Base-by-base conservation (phyloP, 2,329 filamentous ascomycete species). In the Coniella lustricola region DNA sequence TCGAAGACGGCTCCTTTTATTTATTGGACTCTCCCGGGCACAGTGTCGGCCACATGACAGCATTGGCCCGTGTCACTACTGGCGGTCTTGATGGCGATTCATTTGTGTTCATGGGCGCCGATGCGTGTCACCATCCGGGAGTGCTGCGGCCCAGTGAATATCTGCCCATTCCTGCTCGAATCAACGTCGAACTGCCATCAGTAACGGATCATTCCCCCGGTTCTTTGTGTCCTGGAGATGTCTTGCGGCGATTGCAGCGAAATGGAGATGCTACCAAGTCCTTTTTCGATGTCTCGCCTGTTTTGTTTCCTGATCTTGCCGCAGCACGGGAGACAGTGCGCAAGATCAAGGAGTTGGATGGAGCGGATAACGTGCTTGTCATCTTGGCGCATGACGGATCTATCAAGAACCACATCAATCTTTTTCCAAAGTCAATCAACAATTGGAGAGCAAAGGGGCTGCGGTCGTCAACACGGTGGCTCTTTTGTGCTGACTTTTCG, bases 131-230 rank as follows among this genome's bases (percentile, higher is more conserved):
- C 42, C 67, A 67, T 47, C 56, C 58, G 7, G 67, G 69, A 25
- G 58, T 61, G 35, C 56, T 69, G 16, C 59, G 68, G 13, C 68
- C 66, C 1, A 64, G 57, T 12, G 25, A 48, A 25, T 63, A 63
- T 39, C 45, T 60, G 2, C 66, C 65, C 2, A 46, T 69, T 25
- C 69, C 70, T 3, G 12, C 39, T 2, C 13, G 8, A 9, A 32
- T 31, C 12, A 16, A 4, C 3, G n/a, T 13, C n/a, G 18, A 17
- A 31, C 9, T 5, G 5, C 22, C 22, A 18, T 17, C 3, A 13
- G 25, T n/a, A n/a, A n/a, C n/a, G 21, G 7, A 29, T 29, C 25
- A 5, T 5, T 29, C 25, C 5, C 25, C 25, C 25, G n/a, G n/a
- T n/a, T n/a, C n/a, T n/a, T n/a, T 33, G 4, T 44, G 42, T 9